Percentiles rank a stretch among this genome's conserved stretches.
phyloP scores from a whole-genome alignment of 768 basidiomycete genomes.

The Pleurotus citrinopileatus region DNA sequence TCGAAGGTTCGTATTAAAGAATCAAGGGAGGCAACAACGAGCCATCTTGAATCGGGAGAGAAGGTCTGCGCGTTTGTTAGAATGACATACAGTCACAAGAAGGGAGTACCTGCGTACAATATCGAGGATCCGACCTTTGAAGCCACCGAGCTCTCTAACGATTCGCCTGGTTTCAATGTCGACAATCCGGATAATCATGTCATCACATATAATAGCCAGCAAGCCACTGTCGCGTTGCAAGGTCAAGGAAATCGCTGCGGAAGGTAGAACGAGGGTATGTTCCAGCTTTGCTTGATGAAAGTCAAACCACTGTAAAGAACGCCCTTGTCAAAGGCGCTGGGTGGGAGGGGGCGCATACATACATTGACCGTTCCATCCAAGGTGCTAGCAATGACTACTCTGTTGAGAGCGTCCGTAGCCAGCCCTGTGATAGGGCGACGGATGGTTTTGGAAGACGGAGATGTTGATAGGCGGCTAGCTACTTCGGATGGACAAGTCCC shows the following conservation, averaged over 20 bases:
- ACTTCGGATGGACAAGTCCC: conserved; percentile 61
- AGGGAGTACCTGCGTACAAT: conserved; percentile 55
- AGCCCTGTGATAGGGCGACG: conserved; percentile 75
- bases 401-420: conserved; percentile 83
- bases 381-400: conserved; percentile 77
- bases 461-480: conserved; percentile 38
- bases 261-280: conserved; percentile 62
- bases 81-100: conserved; percentile 1
- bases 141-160: conserved; percentile 87
- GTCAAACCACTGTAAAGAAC: conserved; percentile 81
- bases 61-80: conserved; percentile 59
- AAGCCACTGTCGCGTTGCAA: conserved; percentile 86
- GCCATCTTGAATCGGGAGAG: conserved; percentile 94
- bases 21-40: conserved; percentile 85
- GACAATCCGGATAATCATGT: conserved; percentile 78
- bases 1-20: conserved; percentile 94
- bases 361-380: conserved; percentile 89
- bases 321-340: conserved; percentile 6
- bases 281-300: conserved; percentile 84
- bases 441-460: conserved; percentile 32
- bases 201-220: conserved; percentile 82
- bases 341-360: conserved; percentile 25
- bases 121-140: conserved; percentile 84
- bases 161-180: conserved; percentile 88
- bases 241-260: conserved; percentile 64